These are phyloP conservation scores for Arthrocladium fulminans DNA, from an alignment of 2,329 filamentous ascomycete genomes.

Conservation along the genomic window DNA sequence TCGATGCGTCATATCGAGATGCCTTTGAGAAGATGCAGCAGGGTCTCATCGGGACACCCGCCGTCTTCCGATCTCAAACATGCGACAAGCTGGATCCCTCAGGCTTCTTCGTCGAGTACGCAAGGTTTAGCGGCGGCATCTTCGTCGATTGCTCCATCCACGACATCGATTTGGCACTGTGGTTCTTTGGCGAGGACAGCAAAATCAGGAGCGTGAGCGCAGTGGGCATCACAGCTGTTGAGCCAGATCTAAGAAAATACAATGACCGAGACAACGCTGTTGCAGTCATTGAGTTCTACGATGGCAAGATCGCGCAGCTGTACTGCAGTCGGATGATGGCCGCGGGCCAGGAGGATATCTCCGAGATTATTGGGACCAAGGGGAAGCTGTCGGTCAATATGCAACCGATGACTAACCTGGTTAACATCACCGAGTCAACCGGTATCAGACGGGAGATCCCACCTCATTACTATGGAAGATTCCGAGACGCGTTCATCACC, in stretches of 20 bases:
- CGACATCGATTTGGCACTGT: slow-evolving; percentile 58
- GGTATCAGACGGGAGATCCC: slow-evolving; percentile 54
- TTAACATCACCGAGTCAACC: slow-evolving; percentile 45
- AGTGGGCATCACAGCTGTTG: slow-evolving; percentile 50
- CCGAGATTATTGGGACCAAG: slow-evolving; percentile 58
- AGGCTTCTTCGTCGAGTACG: slow-evolving; percentile 61
- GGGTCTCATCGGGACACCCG: slow-evolving; percentile 51
- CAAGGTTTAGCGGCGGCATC: slow-evolving; percentile 56
- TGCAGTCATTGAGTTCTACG: slow-evolving; percentile 57
- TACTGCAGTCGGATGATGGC: slow-evolving; percentile 60
- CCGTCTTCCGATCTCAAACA: slow-evolving; percentile 56
- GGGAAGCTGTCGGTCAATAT: slow-evolving; percentile 56
- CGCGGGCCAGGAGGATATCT: slow-evolving; percentile 55
- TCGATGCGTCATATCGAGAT: slow-evolving; percentile 57
- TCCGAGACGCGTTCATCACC: slow-evolving; percentile 54
- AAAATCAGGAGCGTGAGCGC: slow-evolving; percentile 49
- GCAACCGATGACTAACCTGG: slow-evolving; percentile 47
- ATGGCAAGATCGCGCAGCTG: slow-evolving; percentile 55
- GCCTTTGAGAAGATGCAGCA: slow-evolving; percentile 45
- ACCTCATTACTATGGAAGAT: slow-evolving; percentile 53
- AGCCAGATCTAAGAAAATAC: slow-evolving; percentile 49
- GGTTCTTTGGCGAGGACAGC: slow-evolving; percentile 52
- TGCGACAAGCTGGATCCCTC: slow-evolving; percentile 57
- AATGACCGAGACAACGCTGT: slow-evolving; percentile 56
- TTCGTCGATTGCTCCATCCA: slow-evolving; percentile 65